phyloP scores from a whole-genome alignment of 2,329 filamentous ascomycete genomes.

The Fusarium albosuccineum region DNA sequence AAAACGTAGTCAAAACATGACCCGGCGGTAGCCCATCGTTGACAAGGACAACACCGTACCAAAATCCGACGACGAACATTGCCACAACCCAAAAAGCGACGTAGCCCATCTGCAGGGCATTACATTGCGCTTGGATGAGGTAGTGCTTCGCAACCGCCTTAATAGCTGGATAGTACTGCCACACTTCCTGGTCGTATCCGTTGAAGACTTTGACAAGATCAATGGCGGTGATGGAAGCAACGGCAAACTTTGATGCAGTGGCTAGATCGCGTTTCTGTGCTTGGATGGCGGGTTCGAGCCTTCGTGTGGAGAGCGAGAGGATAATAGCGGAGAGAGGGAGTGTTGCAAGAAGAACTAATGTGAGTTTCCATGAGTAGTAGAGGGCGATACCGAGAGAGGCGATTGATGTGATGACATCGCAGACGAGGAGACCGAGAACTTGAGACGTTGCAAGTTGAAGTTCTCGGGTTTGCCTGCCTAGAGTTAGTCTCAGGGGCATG shows the following conservation, averaged over 20 bases:
- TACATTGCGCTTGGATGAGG: constrained; percentile 74
- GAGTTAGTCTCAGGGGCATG: background rate
- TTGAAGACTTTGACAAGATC: constrained; percentile 91
- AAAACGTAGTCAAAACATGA: constrained; percentile 85
- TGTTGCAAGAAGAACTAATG: constrained; percentile 80
- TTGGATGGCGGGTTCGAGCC: constrained; percentile 75
- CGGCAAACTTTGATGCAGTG: constrained; percentile 77
- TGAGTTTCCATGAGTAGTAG: constrained; percentile 85
- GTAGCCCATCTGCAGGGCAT: constrained; percentile 78
- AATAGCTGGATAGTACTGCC: constrained; percentile 72
- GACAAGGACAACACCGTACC: constrained; percentile 83
- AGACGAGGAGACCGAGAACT: constrained; percentile 77
- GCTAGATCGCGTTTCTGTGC: constrained; percentile 76
- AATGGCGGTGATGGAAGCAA: constrained; percentile 78
- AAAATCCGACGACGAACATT: constrained; percentile 91
- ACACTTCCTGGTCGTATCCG: constrained; percentile 76
- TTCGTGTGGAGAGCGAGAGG: constrained; percentile 70
- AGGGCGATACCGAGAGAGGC: constrained; percentile 80
- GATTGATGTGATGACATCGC: constrained; percentile 73
- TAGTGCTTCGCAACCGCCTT: constrained; percentile 73
- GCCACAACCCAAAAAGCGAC: constrained; percentile 79
- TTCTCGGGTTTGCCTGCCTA: constrained; percentile 81
- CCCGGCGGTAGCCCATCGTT: constrained; percentile 71
- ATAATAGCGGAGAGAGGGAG: constrained; percentile 75
- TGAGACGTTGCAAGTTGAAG: constrained; percentile 85